Percentiles rank a stretch among this genome's conserved stretches.
Conservation (phyloP, 768 basidiomycete genomes). For the Strobilomyces dryophilus region DNA sequence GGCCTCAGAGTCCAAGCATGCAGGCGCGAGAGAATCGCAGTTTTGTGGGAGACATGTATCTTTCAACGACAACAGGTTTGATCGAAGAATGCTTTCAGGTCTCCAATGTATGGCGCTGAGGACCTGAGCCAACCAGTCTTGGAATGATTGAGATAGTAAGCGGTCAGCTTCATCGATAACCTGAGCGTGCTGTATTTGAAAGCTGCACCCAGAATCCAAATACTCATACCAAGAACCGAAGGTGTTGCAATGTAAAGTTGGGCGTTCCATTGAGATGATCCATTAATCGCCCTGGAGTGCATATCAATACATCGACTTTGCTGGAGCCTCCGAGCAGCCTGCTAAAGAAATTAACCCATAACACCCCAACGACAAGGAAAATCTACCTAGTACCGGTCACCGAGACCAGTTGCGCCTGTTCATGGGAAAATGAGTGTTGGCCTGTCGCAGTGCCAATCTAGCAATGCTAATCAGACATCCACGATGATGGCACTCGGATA, state of each 20-base stretch:
- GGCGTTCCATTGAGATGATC: constrained; percentile 88
- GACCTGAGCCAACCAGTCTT: constrained; percentile 89
- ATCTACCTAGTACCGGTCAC: constrained; percentile 52
- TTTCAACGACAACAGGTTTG: constrained; percentile 2
- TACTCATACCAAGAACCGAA: constrained; percentile 83
- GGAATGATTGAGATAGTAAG: constrained; percentile 92
- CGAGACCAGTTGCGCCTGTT: constrained; percentile 76
- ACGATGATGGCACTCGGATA: not conserved
- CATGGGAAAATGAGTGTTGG: constrained; percentile 90
- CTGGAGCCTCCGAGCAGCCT: constrained; percentile 84
- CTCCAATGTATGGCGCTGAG: constrained; percentile 63
- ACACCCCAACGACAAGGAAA: not conserved
- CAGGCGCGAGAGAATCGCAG: constrained; percentile 55
- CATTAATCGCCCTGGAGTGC: constrained; percentile 92
- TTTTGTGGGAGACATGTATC: constrained; percentile 1
- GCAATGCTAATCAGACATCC: constrained; percentile 2
- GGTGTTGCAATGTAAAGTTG: constrained; percentile 89
- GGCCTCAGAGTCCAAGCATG: constrained; percentile 41
- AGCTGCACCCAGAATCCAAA: not conserved
- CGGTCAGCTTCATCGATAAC: constrained; percentile 98
- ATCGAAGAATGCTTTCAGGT: constrained; percentile 5
- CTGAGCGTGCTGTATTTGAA: constrained; percentile 36
- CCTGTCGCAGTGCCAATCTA: constrained; percentile 83
- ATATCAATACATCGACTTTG: constrained; percentile 90
- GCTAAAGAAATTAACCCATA: not conserved